Conservation (phyloP, 768 basidiomycete species). For the Tricholoma hemisulphureum region DNA sequence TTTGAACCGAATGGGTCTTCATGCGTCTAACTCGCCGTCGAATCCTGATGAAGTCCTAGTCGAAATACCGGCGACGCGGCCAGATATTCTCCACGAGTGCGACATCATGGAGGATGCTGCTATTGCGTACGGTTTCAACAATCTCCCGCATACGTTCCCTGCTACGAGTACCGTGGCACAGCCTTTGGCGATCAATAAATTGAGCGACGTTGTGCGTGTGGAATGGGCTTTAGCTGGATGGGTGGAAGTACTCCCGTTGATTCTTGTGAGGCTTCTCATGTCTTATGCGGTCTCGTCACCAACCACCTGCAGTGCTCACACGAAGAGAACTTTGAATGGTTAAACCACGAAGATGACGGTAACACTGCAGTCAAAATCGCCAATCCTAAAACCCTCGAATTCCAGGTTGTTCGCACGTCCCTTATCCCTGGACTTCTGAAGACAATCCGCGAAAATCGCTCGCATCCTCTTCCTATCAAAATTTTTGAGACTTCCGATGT, state of each 20-base stretch:
- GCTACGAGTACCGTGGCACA: conserved; percentile 93
- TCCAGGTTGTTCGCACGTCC: conserved; percentile 96
- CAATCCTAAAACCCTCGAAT: conserved; percentile 97
- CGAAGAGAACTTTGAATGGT: conserved; percentile 95
- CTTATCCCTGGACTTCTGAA: conserved; percentile 95
- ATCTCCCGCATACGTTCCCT: conserved; percentile 89
- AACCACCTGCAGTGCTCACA: conserved; percentile 76
- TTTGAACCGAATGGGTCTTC: conserved; percentile 81
- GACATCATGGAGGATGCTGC: conserved; percentile 99
- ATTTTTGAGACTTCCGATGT: conserved; percentile 95
- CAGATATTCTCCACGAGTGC: conserved; percentile 97
- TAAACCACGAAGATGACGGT: conserved; percentile 84
- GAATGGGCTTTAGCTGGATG: conserved; percentile 97
- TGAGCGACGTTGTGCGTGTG: conserved; percentile 81
- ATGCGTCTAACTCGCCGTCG: conserved; percentile 49
- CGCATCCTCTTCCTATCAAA: conserved; percentile 86
- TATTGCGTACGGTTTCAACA: conserved; percentile 98
- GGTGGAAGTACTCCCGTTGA: conserved; percentile 93
- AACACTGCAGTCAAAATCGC: conserved; percentile 85
- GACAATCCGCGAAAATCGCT: conserved; percentile 94
- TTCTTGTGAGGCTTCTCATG: conserved; percentile 59
- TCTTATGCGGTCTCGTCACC: background rate
- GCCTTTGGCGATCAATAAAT: conserved; percentile 83
- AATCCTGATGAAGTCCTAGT: conserved; percentile 72
- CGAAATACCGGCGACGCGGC: conserved; percentile 88